Evolutionary conservation across 106 monocot species (phyloP).

Genomic region (Xerophyta viscosa): DNA sequence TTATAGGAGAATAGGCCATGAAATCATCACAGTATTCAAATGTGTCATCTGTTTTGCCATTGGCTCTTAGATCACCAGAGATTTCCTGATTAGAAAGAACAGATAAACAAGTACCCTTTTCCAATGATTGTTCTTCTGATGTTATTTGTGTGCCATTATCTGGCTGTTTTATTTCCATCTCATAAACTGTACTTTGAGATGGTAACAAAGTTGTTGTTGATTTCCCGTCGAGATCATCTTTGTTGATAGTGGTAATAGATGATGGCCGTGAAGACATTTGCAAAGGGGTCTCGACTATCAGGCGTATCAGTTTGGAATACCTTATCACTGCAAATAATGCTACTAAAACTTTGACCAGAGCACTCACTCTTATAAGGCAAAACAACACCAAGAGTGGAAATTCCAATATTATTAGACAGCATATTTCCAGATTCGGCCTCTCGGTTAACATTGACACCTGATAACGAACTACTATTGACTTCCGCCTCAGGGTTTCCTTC

Average conservation of each 20-base stretch:
- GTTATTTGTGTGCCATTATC: conserved; percentile 4
- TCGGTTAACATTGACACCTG: not conserved
- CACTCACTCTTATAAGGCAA: conserved; percentile 2
- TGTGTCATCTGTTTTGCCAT: not conserved
- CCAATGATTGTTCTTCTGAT: conserved; percentile 2
- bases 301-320: not conserved
- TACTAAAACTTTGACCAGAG: conserved; percentile 1
- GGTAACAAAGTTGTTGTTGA: conserved; percentile 14
- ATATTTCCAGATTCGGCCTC: conserved; percentile 10
- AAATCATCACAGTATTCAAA: not conserved
- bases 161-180: conserved; percentile 4
- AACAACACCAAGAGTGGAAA: conserved; percentile 8
- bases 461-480: conserved; percentile 1
- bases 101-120: not conserved
- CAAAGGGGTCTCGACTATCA: conserved; percentile 9
- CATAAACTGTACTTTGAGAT: not conserved
- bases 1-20: conserved; percentile 3
- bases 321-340: conserved; percentile 2
- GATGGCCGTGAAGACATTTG: conserved; percentile 12
- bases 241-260: conserved; percentile 6
- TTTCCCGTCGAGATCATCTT: conserved; percentile 10
- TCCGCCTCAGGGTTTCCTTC: conserved; percentile 22
- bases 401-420: conserved; percentile 7
- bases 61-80: not conserved
- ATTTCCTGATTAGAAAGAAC: not conserved